Evolutionary conservation across 2,329 filamentous ascomycete genomes (phyloP).

Genomic region (Fusarium torulosum): DNA sequence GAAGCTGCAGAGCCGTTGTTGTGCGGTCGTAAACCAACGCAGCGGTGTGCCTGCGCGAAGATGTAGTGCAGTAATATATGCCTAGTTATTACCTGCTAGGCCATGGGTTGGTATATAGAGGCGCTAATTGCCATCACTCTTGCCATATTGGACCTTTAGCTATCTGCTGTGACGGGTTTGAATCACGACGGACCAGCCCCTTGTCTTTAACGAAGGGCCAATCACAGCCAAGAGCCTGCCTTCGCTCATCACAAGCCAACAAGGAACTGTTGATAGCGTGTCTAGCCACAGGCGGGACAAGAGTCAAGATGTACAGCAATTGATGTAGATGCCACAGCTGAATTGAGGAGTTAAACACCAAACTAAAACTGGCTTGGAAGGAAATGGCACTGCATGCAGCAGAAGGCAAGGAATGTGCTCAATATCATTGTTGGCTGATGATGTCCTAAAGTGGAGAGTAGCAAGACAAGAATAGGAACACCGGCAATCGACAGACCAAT

Average conservation of each 20-base stretch:
- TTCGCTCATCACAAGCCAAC: constrained; percentile 38
- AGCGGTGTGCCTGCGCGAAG: constrained; percentile 43
- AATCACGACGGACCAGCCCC: constrained; percentile 37
- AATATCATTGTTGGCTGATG: constrained; percentile 9
- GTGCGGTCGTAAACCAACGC: constrained; percentile 35
- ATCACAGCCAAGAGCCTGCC: constrained; percentile 28
- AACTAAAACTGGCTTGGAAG: constrained; percentile 9
- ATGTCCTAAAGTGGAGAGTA: neutral
- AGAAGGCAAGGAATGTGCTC: constrained; percentile 8
- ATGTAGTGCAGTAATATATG: constrained; percentile 37
- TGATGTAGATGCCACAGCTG: constrained; percentile 17
- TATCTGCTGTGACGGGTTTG: constrained; percentile 43
- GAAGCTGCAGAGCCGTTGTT: constrained; percentile 17
- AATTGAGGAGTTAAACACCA: constrained; percentile 33
- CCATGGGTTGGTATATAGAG: constrained; percentile 27
- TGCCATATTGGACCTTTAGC: constrained; percentile 20
- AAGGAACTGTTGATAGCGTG: constrained; percentile 27
- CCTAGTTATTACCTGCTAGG: constrained; percentile 31
- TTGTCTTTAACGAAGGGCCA: constrained; percentile 32
- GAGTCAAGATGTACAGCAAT: constrained; percentile 15
- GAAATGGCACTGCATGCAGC: constrained; percentile 7
- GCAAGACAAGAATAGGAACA: constrained; percentile 33
- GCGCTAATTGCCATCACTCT: constrained; percentile 40
- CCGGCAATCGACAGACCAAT: constrained; percentile 10
- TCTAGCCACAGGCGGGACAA: constrained; percentile 16